These are phyloP conservation scores for Dendrobium officinale DNA, from an alignment of 106 monocot species.

Conservation along the genomic window DNA sequence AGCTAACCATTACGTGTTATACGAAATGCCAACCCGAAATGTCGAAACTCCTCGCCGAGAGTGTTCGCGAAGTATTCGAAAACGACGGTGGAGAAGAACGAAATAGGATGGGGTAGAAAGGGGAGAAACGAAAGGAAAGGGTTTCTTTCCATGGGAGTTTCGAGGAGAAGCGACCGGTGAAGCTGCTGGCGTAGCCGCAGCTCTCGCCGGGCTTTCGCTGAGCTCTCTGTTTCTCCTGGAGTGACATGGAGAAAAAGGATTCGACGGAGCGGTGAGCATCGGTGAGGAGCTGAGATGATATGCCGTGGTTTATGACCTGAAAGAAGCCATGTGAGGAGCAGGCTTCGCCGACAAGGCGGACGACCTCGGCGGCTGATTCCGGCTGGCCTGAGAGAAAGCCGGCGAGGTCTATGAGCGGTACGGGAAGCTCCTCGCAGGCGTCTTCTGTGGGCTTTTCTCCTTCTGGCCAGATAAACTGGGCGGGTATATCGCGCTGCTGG, in stretches of 20 bases:
- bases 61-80: constrained; percentile 21
- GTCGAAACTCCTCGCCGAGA: constrained; percentile 26
- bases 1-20: background rate
- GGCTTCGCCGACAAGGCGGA: constrained; percentile 22
- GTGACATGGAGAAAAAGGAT: constrained; percentile 53
- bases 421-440: constrained; percentile 26
- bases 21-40: constrained; percentile 27
- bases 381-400: constrained; percentile 14
- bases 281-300: constrained; percentile 25
- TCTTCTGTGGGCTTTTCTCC: constrained; percentile 28
- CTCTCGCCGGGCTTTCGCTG: constrained; percentile 44
- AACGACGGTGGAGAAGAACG: constrained; percentile 2
- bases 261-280: constrained; percentile 36
- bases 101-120: no score
- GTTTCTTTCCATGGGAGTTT: constrained; percentile 94
- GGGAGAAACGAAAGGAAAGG: constrained; percentile 31
- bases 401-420: constrained; percentile 62
- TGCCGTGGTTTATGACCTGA: constrained; percentile 74
- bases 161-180: constrained; percentile 62
- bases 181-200: constrained; percentile 78
- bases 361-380: constrained; percentile 7
- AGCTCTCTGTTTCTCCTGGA: constrained; percentile 53
- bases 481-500: constrained; percentile 29
- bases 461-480: constrained; percentile 44
- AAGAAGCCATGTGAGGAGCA: constrained; percentile 85